Evolutionary conservation across 2,329 filamentous ascomycete genomes (phyloP).

Genomic region (Fonsecaea multimorphosa): DNA sequence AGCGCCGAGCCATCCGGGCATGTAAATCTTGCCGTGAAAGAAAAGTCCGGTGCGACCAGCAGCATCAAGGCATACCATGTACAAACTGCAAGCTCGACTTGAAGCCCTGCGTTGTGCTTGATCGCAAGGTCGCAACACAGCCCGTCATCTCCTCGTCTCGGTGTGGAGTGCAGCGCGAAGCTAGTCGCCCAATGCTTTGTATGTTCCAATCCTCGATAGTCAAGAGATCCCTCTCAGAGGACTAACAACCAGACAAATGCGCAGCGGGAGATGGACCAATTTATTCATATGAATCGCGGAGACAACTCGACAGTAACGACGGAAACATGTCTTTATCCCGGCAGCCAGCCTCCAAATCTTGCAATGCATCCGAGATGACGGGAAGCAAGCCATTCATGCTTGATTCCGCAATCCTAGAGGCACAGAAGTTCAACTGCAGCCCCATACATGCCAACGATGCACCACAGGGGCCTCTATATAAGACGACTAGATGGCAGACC

Average conservation of each 20-base stretch:
- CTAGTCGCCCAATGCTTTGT: background rate
- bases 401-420: background rate
- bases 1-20: background rate
- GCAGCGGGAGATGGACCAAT: background rate
- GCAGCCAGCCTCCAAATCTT: background rate
- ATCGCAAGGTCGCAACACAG: background rate
- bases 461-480: background rate
- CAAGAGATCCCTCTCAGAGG: background rate
- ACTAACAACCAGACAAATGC: background rate
- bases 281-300: background rate
- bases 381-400: background rate
- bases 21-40: background rate
- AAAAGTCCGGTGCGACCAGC: slow-evolving; percentile 1
- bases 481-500: background rate
- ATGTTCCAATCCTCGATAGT: background rate
- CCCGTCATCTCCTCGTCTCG: background rate
- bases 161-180: background rate
- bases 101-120: background rate
- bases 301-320: background rate
- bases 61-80: slow-evolving; percentile 1
- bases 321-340: background rate
- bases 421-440: background rate
- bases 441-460: background rate
- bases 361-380: background rate
- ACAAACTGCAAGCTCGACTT: background rate